Base-by-base conservation (phyloP, 257 asterid species). In the Solanum etuberosum region DNA sequence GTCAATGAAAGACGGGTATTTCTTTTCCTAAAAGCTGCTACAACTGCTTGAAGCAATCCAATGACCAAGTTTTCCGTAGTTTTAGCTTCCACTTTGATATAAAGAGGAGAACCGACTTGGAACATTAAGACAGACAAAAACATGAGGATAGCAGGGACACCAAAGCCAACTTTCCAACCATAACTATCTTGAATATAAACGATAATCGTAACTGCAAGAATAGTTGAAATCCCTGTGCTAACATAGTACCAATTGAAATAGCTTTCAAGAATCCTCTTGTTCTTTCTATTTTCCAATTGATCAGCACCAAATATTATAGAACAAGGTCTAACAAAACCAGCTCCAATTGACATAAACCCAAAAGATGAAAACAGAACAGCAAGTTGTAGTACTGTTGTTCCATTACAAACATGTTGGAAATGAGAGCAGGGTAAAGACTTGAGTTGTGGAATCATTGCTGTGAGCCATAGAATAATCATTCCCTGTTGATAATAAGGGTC, bases 111-210 rank as follows among this genome's bases (percentile, higher is more conserved):
- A 5, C 87, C 87, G 3, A 83, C 34, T 46, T 72, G 59, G 76
- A 89, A 86, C 42, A 83, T 59, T 1, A 25, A 46, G 82, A 85
- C 83, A n/a, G 89, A 89, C 27, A 86, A 61, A 73, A 65, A 46
- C 91, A 83, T 57, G 38, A 89, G 89, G 31, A 83, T 51, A 72
- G 18, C 20, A 31, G 86, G 91, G 68, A 89, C 20, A 1, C 89
- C 89, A 73, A 86, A 86, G 5, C 89, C 91, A 74, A 89, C 74
- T 83, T 27, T 21, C 89, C 91, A 89, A 18, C 91, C 91, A 40
- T 82, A 86, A 76, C 1, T 9, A 42, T 89, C 89, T 57, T 89
- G 91, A 61, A 83, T 83, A 82, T 89, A 89, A 86, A 89, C 86
- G 1, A 86, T 25, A 32, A 43, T 8, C 0, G 91, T 86, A 35